Conservation (phyloP, 169 alveolate species). For the Neospora caninum region DNA sequence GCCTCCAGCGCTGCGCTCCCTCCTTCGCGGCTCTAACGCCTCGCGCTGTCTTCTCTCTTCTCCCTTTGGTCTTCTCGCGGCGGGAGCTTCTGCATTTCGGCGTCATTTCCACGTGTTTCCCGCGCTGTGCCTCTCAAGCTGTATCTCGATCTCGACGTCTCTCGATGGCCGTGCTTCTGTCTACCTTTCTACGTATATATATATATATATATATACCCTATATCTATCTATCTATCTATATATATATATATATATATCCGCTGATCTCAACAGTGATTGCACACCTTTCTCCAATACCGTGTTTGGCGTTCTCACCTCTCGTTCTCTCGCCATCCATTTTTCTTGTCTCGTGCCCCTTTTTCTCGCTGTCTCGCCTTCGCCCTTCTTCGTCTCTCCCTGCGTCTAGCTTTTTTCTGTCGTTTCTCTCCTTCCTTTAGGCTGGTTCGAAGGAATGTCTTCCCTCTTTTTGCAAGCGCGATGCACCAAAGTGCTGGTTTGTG, state of each 20-base stretch:
- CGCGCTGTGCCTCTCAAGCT: background rate
- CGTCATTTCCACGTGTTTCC: no score
- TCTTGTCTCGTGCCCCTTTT: background rate
- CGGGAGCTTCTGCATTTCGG: background rate
- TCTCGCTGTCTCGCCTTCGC: background rate
- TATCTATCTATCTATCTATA: background rate
- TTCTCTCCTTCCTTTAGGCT: conserved; percentile 70
- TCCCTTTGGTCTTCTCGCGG: background rate
- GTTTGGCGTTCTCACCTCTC: background rate
- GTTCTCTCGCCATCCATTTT: background rate
- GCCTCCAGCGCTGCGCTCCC: no score
- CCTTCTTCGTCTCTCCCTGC: background rate
- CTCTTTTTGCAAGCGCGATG: conserved; percentile 79
- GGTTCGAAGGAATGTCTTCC: conserved; percentile 88
- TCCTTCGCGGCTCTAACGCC: no score
- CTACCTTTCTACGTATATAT: no score
- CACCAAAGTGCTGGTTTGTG: conserved; percentile 83
- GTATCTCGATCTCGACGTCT: background rate
- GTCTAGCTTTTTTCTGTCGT: background rate
- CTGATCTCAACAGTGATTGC: no score
- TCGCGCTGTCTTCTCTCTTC: background rate
- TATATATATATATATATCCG: background rate
- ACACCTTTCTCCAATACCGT: background rate
- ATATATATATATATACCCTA: no score
- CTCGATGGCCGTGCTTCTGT: background rate